Base-by-base conservation (phyloP, 2,329 filamentous ascomycete species). In the Zasmidium citrigriseum region DNA sequence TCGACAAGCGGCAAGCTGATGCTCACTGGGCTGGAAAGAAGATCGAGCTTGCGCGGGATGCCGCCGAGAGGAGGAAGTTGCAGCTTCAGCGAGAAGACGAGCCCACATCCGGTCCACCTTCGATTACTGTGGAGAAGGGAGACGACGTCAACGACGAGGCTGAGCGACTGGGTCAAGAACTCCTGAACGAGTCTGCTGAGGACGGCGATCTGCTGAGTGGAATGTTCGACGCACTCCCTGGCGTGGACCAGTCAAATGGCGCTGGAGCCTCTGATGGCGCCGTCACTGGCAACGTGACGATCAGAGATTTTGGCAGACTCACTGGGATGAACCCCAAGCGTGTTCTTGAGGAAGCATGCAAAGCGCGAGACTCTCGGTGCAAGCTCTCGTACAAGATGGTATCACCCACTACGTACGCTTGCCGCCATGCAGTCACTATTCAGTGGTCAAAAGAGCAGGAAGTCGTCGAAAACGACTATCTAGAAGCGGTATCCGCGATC, bases 221-320 rank as follows among this genome's bases (percentile, higher is more conserved):
- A 27, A 84, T 87, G 78, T 87, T 87, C 62, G 75, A 77, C 55
- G 75, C 75, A 41, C 59, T 73, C 23, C 69, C 70, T 27, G 68
- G 69, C 22, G 61, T 68, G 38, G 23, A 57, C 52, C 11, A 54
- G 44, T 7, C 22, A 18, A 18, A 38, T 20, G 52, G 22, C 53
- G 46, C 49, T 12, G 54, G 22, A 52, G 45, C 50, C 12, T 46
- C 52, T 22, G 52, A 52, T n/a, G 58, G 56, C 11, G 29, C 27
- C 10, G 41, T 18, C 52, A 29, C 18, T 18, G 55, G 34, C 2
- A 86, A 82, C 57, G 75, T 91, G 3, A 82, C 79, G 1, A 82
- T 96, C 50, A 82, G 90, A 46, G 89, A 97, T 68, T 97, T 98
- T 80, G 92, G 91, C 1, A 91, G 91, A 72, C 87, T 86, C 79